Evolutionary conservation across 345 rosid species (phyloP), one percentile per base, ranked within the genome.

Genomic region (Salix purpurea): DNA sequence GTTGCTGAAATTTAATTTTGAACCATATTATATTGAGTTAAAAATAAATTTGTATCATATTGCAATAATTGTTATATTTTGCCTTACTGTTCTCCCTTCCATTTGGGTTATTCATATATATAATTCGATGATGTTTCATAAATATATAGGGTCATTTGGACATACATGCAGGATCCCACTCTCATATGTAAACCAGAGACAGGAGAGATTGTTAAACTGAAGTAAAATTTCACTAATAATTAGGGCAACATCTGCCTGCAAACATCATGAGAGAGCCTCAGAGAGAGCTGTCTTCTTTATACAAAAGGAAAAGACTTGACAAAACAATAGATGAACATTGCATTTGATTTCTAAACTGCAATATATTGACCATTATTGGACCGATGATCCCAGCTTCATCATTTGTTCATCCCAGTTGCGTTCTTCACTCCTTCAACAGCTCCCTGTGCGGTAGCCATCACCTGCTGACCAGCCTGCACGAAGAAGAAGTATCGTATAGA

Each of bases 341-440:
- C 62, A 56, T n/a, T 56, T 0, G n/a, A 56, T 56, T 9, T 56
- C 62, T 56, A 56, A 56, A 56, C n/a, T 56, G 11, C 14, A 52
- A 18, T 2, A 2, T 21, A n/a, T 3, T 2, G 62, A 56, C 62
- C 9, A n/a, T 56, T 23, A 56, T n/a, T 9, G 5, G 14, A n/a
- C 44, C 12, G 30, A 6, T 36, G 30, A 6, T 36, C 64, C 23
- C 34, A 16, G 32, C 54, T 44, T 71, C 24, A 26, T 81, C 46
- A 76, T 13, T 76, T 76, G 83, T 80, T 84, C 64, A 65, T 78
- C 21, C 84, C 80, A 24, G 82, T 76, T 10, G 91, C 92, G 71
- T 90, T 76, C 90, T 84, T 90, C 46, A 85, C 90, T 21, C 91
- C 89, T 36, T 90, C 90, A 23, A 87, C 86, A 60, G 94, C 92